phyloP scores from a whole-genome alignment of 129 eudicot genomes.

The Saussurea involucrata region DNA sequence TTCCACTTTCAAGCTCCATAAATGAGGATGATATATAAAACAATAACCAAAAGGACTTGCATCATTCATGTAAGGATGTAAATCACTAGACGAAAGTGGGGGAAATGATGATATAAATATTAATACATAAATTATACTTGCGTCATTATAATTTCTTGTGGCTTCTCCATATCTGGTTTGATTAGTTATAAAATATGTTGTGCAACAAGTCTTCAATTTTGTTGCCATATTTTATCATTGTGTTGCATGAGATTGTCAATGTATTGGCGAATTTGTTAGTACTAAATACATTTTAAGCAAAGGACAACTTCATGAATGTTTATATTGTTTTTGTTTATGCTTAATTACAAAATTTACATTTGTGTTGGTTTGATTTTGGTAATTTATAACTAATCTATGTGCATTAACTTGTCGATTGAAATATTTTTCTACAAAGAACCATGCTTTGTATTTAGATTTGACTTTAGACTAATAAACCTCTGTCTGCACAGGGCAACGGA shows the following conservation, averaged over 20 bases:
- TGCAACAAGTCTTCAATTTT: neutral
- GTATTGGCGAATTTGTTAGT: neutral
- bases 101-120: neutral
- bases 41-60: neutral
- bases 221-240: neutral
- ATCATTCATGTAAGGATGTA: neutral
- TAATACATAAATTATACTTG: neutral
- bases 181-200: neutral
- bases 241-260: neutral
- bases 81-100: neutral
- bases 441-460: neutral
- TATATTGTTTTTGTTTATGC: neutral
- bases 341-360: neutral
- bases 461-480: neutral
- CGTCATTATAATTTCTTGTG: neutral
- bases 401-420: neutral
- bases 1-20: neutral
- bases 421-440: neutral
- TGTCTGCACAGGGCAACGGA: constrained; percentile 82
- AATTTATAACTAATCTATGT: neutral
- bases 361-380: neutral
- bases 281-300: neutral
- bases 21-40: neutral
- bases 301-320: neutral
- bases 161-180: neutral